phyloP scores from a whole-genome alignment of 1,284 basidiomycete species.

The Cryptococcus amylolentus region DNA sequence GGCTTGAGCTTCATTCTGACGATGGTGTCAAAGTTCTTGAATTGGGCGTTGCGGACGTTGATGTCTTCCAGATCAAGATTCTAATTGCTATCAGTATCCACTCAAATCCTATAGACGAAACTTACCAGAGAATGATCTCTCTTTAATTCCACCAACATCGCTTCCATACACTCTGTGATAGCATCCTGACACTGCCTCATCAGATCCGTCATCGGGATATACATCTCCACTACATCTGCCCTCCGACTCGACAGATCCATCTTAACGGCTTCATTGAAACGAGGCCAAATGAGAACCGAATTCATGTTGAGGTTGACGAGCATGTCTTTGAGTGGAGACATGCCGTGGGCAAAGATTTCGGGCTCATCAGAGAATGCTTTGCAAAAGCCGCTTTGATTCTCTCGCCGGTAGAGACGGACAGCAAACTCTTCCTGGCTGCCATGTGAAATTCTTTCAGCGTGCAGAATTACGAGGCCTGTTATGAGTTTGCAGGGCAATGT shows the following conservation, averaged over 20 bases:
- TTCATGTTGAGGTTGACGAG: conserved; percentile 88
- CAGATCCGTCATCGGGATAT: conserved; percentile 75
- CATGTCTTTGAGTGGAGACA: conserved; percentile 86
- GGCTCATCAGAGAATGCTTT: conserved; percentile 98
- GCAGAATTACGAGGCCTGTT: conserved; percentile 88
- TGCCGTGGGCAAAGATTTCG: conserved; percentile 85
- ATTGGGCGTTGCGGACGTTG: conserved; percentile 89
- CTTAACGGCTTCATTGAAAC: conserved; percentile 86
- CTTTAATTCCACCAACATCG: conserved; percentile 85
- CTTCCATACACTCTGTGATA: conserved; percentile 91
- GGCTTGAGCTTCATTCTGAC: conserved; percentile 86
- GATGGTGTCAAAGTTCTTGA: conserved; percentile 85
- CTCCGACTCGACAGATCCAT: conserved; percentile 71
- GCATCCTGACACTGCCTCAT: conserved; percentile 91
- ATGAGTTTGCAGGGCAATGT: conserved; percentile 81
- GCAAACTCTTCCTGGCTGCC: conserved; percentile 86
- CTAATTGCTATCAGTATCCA: conserved; percentile 2
- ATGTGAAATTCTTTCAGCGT: conserved; percentile 84
- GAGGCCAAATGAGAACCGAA: conserved; percentile 84
- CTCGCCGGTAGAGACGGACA: conserved; percentile 78
- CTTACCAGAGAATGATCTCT: conserved; percentile 76
- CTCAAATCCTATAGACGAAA: background rate
- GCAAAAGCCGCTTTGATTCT: conserved; percentile 81
- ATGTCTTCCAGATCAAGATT: conserved; percentile 93
- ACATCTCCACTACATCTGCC: conserved; percentile 89